These are phyloP conservation scores for Onygenales sp. DNA, from an alignment of 2,329 filamentous ascomycete genomes.

Conservation along the genomic window DNA sequence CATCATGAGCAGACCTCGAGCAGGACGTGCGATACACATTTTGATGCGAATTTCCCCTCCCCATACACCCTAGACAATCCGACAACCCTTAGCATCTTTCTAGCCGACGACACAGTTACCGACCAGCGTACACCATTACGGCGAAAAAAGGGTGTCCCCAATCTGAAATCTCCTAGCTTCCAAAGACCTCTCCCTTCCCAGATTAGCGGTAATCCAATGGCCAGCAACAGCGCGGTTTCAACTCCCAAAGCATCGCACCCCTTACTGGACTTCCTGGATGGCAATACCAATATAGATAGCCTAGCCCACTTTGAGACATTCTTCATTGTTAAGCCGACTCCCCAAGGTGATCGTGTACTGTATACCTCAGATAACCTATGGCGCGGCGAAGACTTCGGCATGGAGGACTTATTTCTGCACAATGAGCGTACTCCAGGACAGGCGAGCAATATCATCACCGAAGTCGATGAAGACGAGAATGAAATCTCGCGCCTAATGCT, in stretches of 20 bases:
- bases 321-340: slow-evolving; percentile 16
- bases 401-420: slow-evolving; percentile 18
- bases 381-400: slow-evolving; percentile 12
- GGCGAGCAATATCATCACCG: slow-evolving; percentile 16
- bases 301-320: slow-evolving; percentile 20
- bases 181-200: too few relatives aligned
- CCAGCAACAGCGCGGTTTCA: background rate
- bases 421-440: slow-evolving; percentile 12
- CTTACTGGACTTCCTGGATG: background rate
- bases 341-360: slow-evolving; percentile 14
- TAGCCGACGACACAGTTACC: too few relatives aligned
- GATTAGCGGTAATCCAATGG: too few relatives aligned
- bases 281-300: background rate
- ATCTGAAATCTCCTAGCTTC: too few relatives aligned
- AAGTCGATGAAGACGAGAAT: slow-evolving; percentile 15
- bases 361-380: slow-evolving; percentile 16
- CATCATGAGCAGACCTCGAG: too few relatives aligned
- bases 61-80: too few relatives aligned
- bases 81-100: too few relatives aligned
- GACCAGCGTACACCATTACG: too few relatives aligned
- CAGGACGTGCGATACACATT: too few relatives aligned
- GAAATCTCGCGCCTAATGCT: slow-evolving; percentile 17
- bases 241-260: background rate
- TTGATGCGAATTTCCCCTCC: too few relatives aligned
- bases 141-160: too few relatives aligned